Conservation (phyloP, 2,329 filamentous ascomycete species). For the Venturia effusa region DNA sequence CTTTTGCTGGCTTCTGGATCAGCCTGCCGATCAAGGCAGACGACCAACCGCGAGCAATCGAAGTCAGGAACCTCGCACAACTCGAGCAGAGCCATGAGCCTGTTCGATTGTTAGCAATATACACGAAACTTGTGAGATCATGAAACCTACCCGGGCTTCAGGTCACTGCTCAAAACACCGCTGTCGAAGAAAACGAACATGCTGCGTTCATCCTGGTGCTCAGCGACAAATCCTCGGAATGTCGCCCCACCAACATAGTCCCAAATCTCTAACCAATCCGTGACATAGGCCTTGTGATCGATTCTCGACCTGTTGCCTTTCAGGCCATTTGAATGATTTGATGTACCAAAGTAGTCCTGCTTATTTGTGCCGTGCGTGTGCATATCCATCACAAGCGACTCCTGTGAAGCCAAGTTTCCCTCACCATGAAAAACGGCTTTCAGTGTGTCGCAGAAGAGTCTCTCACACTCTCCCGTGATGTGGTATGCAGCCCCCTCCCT, state of each 20-base stretch:
- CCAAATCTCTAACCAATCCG: constrained; percentile 66
- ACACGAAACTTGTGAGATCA: constrained; percentile 13
- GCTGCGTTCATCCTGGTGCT: constrained; percentile 57
- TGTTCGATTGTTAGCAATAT: constrained; percentile 26
- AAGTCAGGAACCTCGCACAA: constrained; percentile 63
- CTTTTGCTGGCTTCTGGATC: constrained; percentile 51
- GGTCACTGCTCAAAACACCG: constrained; percentile 58
- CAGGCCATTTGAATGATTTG: neutral
- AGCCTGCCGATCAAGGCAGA: constrained; percentile 67
- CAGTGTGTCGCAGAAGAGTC: constrained; percentile 97
- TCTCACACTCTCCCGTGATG: constrained; percentile 99
- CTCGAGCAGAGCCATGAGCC: constrained; percentile 83
- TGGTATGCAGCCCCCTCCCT: constrained; percentile 81
- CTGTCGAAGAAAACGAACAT: constrained; percentile 85
- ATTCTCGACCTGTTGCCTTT: constrained; percentile 3
- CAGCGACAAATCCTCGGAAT: constrained; percentile 76
- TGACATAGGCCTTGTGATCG: constrained; percentile 27
- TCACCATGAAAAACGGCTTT: constrained; percentile 91
- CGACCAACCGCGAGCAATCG: constrained; percentile 64
- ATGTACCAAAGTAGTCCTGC: neutral
- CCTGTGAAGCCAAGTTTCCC: constrained; percentile 64
- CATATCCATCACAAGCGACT: constrained; percentile 82
- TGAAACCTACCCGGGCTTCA: constrained; percentile 71
- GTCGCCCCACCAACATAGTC: constrained; percentile 76
- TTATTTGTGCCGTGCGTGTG: constrained; percentile 18